Base-by-base conservation (phyloP, 805 yeast genomes). In the Pichia insulana region DNA sequence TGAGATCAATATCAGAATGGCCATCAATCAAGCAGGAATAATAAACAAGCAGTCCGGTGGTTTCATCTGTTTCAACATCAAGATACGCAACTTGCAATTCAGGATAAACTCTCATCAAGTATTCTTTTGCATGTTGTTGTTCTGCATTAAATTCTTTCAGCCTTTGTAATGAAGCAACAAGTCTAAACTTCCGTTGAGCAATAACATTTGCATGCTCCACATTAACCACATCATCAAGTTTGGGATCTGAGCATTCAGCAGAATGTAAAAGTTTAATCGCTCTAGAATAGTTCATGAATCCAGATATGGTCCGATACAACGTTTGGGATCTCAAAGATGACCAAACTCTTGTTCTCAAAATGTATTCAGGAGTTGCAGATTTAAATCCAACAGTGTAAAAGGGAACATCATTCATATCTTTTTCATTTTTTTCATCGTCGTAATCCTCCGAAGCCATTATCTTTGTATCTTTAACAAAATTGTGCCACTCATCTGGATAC, bases 251-350 rank as follows among this genome's bases (percentile, higher is more conserved):
- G 63, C 85, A 85, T 65, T 92, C 97, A 56, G 92, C 95, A 68
- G 95, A 82, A 70, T 87, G 88, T 46, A 90, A 71, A 56, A 90
- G 70, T 65, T 89, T 92, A 58, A 90, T 87, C 26, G 98, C 97
- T 65, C 96, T 82, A 25, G 96, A 83, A 63, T 90, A 90, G 70
- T 90, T 92, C 98, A 90, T 90, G 70, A 90, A 92, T 58, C 98
- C 98, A 42, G 96, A 85, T 41, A 90, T 90, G 37, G 98, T 92
- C 66, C 98, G 81, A 70, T 90, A 90, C 56, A 90, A 70, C 28
- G 98, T 92, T 71, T 90, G 98, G 32, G 96, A 83, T 68, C 98
- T 80, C 56, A 92, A 75, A 20, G 97, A 90, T 33, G 98, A 97
- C 98, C 98, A 90, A 54, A 90, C 87, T 70, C 98, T 76, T 9